Evolutionary conservation across 371 early-diverging fungal species (phyloP).

Genomic region (Rhizopus delemar): DNA sequence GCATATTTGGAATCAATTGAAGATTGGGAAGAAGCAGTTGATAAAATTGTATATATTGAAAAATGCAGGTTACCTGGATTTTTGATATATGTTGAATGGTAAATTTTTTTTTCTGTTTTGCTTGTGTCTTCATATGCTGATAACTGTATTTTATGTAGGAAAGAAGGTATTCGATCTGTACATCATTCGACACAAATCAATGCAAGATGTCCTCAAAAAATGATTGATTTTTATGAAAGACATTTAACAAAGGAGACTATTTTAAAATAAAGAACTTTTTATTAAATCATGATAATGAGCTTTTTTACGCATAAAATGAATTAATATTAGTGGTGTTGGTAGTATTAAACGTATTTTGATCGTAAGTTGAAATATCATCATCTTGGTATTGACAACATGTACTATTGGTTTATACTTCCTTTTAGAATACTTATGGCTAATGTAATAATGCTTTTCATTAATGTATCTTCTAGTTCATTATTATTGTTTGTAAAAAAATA

Average conservation of each 20-base stretch:
- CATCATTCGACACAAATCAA: constrained; percentile 29
- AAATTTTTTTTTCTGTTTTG: background rate
- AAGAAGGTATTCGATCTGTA: constrained; percentile 21
- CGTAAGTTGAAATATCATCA: background rate
- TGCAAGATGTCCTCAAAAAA: constrained; percentile 27
- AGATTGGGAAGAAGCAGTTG: constrained; percentile 23
- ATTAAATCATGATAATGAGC: no score
- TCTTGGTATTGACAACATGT: no score
- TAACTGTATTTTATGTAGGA: constrained; percentile 12
- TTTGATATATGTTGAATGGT: constrained; percentile 26
- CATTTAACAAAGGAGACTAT: background rate
- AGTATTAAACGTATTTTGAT: no score
- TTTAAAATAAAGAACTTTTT: background rate
- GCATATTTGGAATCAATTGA: constrained; percentile 7
- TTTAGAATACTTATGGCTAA: no score
- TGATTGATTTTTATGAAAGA: constrained; percentile 5
- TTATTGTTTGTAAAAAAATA: no score
- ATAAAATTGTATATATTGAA: constrained; percentile 17
- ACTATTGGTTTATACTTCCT: no score
- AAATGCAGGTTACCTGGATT: constrained; percentile 16
- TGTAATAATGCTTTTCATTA: no score
- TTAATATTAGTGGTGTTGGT: no score
- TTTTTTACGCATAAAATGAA: no score
- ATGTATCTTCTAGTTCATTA: no score
- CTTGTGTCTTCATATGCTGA: background rate